Evolutionary conservation across 306 rosid genomes (phyloP).

Genomic region (Fragaria vesca): DNA sequence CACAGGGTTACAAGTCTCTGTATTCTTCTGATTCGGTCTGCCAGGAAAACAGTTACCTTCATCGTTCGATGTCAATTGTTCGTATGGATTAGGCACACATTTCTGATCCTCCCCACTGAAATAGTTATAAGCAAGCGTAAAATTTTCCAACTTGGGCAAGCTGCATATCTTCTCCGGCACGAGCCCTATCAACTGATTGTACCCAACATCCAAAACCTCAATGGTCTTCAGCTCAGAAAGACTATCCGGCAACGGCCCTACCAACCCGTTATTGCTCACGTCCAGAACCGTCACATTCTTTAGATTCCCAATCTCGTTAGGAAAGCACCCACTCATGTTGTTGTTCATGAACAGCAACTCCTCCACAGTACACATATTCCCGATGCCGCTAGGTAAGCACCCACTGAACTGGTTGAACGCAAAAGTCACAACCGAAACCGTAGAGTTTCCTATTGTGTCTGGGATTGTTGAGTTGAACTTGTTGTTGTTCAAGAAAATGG

Average conservation of each 20-base stretch:
- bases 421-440: constrained; percentile 49
- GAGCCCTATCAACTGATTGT: constrained; percentile 51
- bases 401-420: constrained; percentile 64
- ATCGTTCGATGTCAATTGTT: constrained; percentile 25
- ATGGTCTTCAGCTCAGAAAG: constrained; percentile 36
- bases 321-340: constrained; percentile 58
- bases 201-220: constrained; percentile 42
- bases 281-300: constrained; percentile 38
- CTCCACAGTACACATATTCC: constrained; percentile 54
- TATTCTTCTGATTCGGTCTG: constrained; percentile 45
- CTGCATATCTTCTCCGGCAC: constrained; percentile 46
- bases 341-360: constrained; percentile 57
- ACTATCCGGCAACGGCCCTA: constrained; percentile 47
- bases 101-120: constrained; percentile 45
- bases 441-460: constrained; percentile 52
- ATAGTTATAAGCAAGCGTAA: constrained; percentile 55
- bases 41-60: constrained; percentile 47
- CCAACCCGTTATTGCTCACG: constrained; percentile 43
- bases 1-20: constrained; percentile 37
- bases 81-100: constrained; percentile 29
- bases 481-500: constrained; percentile 46
- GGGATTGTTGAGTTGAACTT: constrained; percentile 32
- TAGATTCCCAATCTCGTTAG: constrained; percentile 56
- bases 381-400: constrained; percentile 62
- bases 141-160: constrained; percentile 47